A percentile compares a stretch with the other conserved stretches of the same genome.
Conservation (phyloP, 1,284 basidiomycete species). For the Puccinia brachypodii region DNA sequence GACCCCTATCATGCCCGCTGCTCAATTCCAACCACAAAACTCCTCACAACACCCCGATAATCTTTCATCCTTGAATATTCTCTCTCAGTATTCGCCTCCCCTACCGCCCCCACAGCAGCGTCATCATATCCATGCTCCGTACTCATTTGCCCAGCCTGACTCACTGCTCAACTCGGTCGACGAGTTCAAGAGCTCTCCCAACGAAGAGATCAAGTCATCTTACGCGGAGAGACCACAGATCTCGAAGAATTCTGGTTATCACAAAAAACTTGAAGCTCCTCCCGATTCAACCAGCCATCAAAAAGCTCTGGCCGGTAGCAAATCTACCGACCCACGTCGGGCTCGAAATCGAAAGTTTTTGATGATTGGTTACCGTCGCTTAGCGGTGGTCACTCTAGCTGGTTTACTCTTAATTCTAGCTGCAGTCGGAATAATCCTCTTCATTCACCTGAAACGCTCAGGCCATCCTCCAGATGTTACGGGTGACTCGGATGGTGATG, state of each 20-base stretch:
- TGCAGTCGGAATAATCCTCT: conserved; percentile 9
- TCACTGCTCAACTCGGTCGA: conserved; percentile 5
- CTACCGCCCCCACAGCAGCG: not conserved
- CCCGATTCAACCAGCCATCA: not conserved
- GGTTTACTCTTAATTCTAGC: conserved; percentile 14
- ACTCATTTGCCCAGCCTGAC: not conserved
- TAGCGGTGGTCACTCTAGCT: conserved; percentile 4
- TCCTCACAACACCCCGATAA: not conserved
- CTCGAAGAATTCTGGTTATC: not conserved
- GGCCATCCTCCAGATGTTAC: not conserved
- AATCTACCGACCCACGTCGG: not conserved
- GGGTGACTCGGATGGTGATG: conserved; percentile 12
- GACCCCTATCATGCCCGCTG: not conserved
- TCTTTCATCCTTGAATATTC: not conserved
- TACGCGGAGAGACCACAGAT: not conserved
- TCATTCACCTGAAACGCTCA: not conserved
- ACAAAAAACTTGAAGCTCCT: not conserved
- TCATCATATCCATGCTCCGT: not conserved
- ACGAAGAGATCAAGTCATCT: not conserved
- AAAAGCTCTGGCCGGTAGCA: not conserved
- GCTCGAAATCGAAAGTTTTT: not conserved
- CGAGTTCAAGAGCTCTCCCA: not conserved
- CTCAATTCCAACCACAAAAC: not conserved
- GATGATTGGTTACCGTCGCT: conserved; percentile 15
- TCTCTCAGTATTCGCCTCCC: conserved; percentile 1